Conservation (phyloP, 345 rosid species). For the Reutealis trisperma region DNA sequence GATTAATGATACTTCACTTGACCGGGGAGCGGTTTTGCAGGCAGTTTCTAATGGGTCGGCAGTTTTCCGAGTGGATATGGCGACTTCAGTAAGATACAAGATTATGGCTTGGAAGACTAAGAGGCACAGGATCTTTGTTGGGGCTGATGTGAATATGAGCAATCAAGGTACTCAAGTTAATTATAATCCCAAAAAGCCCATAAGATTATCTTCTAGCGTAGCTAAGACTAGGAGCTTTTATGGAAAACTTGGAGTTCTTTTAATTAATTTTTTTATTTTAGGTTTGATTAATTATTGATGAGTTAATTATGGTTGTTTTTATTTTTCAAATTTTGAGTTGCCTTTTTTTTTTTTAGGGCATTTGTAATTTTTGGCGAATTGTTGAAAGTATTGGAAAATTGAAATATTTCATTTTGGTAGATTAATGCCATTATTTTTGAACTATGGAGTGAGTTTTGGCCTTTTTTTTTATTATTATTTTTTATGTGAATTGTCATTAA, state of each 20-base stretch:
- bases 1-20: not conserved
- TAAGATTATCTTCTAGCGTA: conserved; percentile 54
- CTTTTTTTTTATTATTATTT: no score
- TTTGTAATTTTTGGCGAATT: not conserved
- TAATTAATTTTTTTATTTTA: conserved; percentile 22
- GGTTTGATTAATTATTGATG: conserved; percentile 27
- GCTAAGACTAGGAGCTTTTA: conserved; percentile 16
- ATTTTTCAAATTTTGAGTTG: not conserved
- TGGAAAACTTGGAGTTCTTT: conserved; percentile 12
- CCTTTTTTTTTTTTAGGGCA: not conserved
- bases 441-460: no score
- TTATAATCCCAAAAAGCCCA: conserved; percentile 15
- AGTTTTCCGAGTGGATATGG: conserved; percentile 64
- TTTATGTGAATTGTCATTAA: no score
- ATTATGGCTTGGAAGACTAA: conserved; percentile 58
- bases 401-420: no score
- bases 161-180: conserved; percentile 30
- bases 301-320: not conserved
- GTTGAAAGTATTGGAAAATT: no score
- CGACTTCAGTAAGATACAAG: conserved; percentile 65
- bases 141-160: conserved; percentile 53
- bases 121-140: conserved; percentile 45
- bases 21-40: conserved; percentile 31
- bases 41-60: conserved; percentile 42
- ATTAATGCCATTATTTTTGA: no score